phyloP scores from a whole-genome alignment of 345 rosid genomes.

The Ricinus communis region DNA sequence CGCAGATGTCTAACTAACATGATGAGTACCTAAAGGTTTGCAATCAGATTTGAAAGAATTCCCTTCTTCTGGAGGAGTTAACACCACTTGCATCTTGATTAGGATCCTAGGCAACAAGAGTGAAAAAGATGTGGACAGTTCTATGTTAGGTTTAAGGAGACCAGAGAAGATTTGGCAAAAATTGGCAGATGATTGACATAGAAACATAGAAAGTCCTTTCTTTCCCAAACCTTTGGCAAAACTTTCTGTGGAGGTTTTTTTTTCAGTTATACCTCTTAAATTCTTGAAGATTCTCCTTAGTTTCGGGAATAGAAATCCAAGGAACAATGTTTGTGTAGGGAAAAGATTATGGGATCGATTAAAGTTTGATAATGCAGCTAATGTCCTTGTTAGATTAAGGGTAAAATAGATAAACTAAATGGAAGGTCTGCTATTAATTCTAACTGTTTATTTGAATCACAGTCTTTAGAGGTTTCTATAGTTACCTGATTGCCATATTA shows the following conservation, averaged over 20 bases:
- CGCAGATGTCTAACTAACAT: no score
- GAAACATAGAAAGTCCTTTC: background rate
- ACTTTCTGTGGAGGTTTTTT: background rate
- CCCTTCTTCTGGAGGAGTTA: no score
- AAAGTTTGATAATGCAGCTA: background rate
- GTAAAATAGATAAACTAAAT: background rate
- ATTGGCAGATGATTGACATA: background rate
- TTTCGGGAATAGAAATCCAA: conserved; percentile 11
- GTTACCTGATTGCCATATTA: conserved; percentile 18
- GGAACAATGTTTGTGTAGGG: background rate
- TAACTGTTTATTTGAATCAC: background rate
- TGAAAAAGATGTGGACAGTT: no score
- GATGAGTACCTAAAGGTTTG: no score
- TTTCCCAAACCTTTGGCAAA: no score
- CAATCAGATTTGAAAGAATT: no score
- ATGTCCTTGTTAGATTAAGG: background rate
- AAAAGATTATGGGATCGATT: conserved; percentile 7
- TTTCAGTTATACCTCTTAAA: background rate
- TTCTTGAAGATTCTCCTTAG: background rate
- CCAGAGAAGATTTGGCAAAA: background rate
- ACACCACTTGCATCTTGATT: no score
- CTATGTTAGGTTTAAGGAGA: no score
- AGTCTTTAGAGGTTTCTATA: conserved; percentile 5
- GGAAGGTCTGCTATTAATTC: background rate
- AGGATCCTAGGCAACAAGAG: background rate